phyloP scores from a whole-genome alignment of 202 grass and related monocot genomes.

The Eragrostis tef region DNA sequence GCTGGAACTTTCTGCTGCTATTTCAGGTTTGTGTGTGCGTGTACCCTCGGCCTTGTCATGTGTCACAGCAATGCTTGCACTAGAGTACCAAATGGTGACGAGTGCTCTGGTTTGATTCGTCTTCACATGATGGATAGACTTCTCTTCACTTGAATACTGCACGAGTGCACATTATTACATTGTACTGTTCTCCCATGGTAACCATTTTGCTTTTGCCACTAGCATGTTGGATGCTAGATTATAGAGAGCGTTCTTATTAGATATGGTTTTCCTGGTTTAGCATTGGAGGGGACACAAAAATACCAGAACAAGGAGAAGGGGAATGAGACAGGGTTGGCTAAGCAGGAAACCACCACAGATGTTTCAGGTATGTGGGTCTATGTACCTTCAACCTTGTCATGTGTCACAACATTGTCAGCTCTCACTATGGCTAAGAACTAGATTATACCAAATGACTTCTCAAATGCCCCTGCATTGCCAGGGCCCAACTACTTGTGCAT shows the following conservation, averaged over 20 bases:
- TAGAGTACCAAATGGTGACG: not conserved
- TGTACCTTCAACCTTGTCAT: too few relatives aligned
- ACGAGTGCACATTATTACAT: not conserved
- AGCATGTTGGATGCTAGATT: too few relatives aligned
- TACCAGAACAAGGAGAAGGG: not conserved
- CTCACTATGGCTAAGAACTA: too few relatives aligned
- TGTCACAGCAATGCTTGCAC: not conserved
- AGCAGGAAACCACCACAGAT: not conserved
- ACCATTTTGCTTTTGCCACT: too few relatives aligned
- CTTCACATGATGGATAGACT: not conserved
- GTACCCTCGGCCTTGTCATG: not conserved
- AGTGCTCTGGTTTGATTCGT: not conserved
- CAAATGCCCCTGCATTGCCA: too few relatives aligned
- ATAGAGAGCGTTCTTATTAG: too few relatives aligned
- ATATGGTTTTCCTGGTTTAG: not conserved
- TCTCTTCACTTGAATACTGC: not conserved
- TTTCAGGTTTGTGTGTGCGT: not conserved
- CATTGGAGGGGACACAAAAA: not conserved
- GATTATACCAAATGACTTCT: too few relatives aligned
- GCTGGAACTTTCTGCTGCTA: not conserved
- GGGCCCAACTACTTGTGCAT: too few relatives aligned
- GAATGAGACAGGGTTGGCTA: not conserved
- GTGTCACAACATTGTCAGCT: too few relatives aligned
- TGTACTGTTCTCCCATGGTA: not conserved
- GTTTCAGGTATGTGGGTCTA: too few relatives aligned